Evolutionary conservation across 768 basidiomycete species (phyloP), one percentile per base, ranked within the genome.

Genomic region (Suillus brevipes): DNA sequence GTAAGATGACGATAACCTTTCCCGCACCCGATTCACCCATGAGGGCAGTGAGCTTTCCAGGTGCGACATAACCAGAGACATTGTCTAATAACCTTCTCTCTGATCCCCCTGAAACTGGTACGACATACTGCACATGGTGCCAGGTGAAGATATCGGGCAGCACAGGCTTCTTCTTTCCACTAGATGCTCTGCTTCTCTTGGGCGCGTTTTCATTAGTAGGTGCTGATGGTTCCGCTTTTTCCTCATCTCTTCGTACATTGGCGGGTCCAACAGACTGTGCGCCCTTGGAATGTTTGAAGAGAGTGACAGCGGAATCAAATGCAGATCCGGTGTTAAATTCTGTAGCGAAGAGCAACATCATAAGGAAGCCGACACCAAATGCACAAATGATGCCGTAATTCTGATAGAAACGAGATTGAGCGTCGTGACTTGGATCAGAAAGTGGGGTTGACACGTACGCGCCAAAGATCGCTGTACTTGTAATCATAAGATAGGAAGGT

Each of bases 51-150:
- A 94, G 75, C 65, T 82, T 93, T 6, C 94, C 94, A 0, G 93
- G 94, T 12, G 85, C 86, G 23, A 93, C 92, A 74, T 84, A 95
- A 0, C 93, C 93, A 36, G 87, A 90, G 14, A 95, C 83, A 55
- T 91, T 83, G 67, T 93, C 84, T 62, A 94, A 79, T 2, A 94
- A 80, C 37, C 75, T 77, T 43, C 84, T 78, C 18, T 87, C 80
- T 1, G 83, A 80, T 40, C 57, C 38, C 9, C 57, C 57, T 25
- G 57, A 58, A 58, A 42, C 61, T 36, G 62, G 28, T 0, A 95
- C 87, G 38, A 82, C 83, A 73, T 95, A 96, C 63, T 81, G 78
- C 57, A 94, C 67, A 66, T 87, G 79, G 61, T 87, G 82, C 92
- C 92, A 97, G 1, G 94, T 92, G 76, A 97, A 95, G 6, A 88